These are phyloP conservation scores for Aspergillus sp. DNA, from an alignment of 2,329 filamentous ascomycete genomes.

Conservation along the genomic window DNA sequence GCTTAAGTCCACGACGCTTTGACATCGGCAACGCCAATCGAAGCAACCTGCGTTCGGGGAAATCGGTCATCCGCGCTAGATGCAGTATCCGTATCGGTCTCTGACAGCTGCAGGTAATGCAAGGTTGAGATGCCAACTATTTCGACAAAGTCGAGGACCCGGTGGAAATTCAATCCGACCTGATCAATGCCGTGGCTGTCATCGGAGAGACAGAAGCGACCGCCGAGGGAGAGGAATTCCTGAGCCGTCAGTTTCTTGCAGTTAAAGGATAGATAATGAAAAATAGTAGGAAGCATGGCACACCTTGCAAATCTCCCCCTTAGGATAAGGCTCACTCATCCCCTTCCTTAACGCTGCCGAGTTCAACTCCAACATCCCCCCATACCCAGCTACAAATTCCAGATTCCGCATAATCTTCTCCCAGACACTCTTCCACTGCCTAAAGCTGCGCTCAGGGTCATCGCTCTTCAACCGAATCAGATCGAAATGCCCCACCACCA, in stretches of 20 bases:
- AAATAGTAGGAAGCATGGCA: constrained; percentile 1
- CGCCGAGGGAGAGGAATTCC: constrained; percentile 66
- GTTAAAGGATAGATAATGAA: neutral
- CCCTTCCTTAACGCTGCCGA: constrained; percentile 83
- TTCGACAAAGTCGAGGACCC: constrained; percentile 63
- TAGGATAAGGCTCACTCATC: constrained; percentile 82
- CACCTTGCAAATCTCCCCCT: constrained; percentile 67
- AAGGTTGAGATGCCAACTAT: constrained; percentile 34
- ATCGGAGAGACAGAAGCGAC: constrained; percentile 84
- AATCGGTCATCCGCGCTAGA: constrained; percentile 27
- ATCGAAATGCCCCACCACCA: constrained; percentile 89
- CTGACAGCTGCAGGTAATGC: constrained; percentile 30
- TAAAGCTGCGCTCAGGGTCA: constrained; percentile 57
- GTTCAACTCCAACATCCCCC: constrained; percentile 84
- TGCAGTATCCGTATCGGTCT: constrained; percentile 6
- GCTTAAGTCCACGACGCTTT: constrained; percentile 27
- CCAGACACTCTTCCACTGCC: constrained; percentile 62
- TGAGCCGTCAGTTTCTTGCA: constrained; percentile 27
- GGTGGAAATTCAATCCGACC: constrained; percentile 74
- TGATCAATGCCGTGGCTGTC: constrained; percentile 88
- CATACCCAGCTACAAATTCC: constrained; percentile 61
- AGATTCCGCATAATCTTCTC: constrained; percentile 67
- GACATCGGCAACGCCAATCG: constrained; percentile 28
- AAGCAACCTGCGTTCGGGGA: constrained; percentile 27
- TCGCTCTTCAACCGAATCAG: constrained; percentile 74